Base-by-base conservation (phyloP, 2,329 filamentous ascomycete genomes). In the Capronia americana region DNA sequence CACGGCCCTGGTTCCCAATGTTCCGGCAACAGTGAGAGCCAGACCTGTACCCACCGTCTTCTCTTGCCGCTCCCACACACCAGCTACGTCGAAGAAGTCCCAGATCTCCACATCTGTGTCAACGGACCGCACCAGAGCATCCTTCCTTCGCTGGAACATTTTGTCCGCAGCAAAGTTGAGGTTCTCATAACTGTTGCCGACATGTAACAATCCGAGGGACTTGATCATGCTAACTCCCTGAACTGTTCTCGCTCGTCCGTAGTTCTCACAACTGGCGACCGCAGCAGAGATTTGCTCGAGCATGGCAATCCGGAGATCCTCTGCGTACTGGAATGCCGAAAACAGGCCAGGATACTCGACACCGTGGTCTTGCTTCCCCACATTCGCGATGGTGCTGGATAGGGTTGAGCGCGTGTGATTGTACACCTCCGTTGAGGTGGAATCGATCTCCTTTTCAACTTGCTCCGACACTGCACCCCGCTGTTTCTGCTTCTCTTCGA, bases 21-120 rank as follows among this genome's bases (percentile, higher is more conserved):
- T 92, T 64, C 92, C 93, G 10, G 91, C 91, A 41, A 97, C 86
- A 1, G 95, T 99, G 75, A 99, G 85, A 5, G 94, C 95, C 90
- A 99, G 93, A 70, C 95, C 91, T 2, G 93, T 96, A 46, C 94
- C 92, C 5, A 94, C 93, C 63, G 96, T 85, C 84, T 98, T 99
- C 79, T 99, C 95, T 77, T 98, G 94, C 61, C 89, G 86, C 75
- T 97, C 92, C 81, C 96, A 85, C 5, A 98, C 80, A 11, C 88
- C 91, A 20, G 88, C 85, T 77, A 93, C 84, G 78, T 99, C 95
- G 74, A 99, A 92, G 83, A 99, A 98, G 80, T 99, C 95, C 86
- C 86, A 91, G 0, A 97, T 73, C 75, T 99, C 93, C 3, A 95
- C 91, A 61, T 95, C 88, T 23, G 97, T 88, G 67, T 97, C 88